Evolutionary conservation across 179 eudicot species (phyloP).

Genomic region (Corrigiola litoralis): DNA sequence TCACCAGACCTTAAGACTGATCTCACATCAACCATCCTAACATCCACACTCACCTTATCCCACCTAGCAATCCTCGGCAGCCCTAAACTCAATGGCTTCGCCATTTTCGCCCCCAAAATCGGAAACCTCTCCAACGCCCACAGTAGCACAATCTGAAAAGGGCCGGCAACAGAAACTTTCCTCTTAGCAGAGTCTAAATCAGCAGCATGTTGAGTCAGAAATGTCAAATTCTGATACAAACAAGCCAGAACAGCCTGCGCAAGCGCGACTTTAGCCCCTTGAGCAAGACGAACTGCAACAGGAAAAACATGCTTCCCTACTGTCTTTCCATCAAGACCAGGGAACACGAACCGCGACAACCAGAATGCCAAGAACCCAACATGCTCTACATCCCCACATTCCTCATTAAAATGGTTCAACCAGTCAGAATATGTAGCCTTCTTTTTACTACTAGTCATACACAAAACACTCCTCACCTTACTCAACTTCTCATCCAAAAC

Average conservation of each 20-base stretch:
- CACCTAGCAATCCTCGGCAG: slow-evolving; percentile 29
- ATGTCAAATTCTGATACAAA: slow-evolving; percentile 24
- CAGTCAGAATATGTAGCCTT: slow-evolving; percentile 6
- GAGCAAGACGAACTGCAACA: slow-evolving; percentile 7
- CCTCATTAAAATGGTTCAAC: slow-evolving; percentile 15
- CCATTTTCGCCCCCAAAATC: slow-evolving; percentile 16
- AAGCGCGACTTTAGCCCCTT: slow-evolving; percentile 16
- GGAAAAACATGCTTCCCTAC: slow-evolving; percentile 18
- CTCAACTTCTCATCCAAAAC: slow-evolving; percentile 1
- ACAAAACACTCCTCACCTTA: not conserved
- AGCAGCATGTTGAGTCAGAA: slow-evolving; percentile 7
- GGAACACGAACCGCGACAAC: slow-evolving; percentile 25
- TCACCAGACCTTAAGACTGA: slow-evolving; percentile 1
- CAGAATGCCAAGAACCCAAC: slow-evolving; percentile 23
- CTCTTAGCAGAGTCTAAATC: slow-evolving; percentile 10
- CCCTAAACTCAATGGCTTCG: slow-evolving; percentile 23
- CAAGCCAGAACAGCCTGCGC: slow-evolving; percentile 26
- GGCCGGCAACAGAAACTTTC: slow-evolving; percentile 18
- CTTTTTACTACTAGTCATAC: not conserved
- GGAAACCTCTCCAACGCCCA: slow-evolving; percentile 27
- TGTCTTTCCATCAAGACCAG: slow-evolving; percentile 5
- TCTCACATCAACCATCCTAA: slow-evolving; percentile 15
- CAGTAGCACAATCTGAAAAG: slow-evolving; percentile 18
- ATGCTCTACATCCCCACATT: slow-evolving; percentile 11
- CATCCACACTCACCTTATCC: slow-evolving; percentile 16